Evolutionary conservation across 805 yeast species (phyloP).

Genomic region (Yarrowia divulgata): DNA sequence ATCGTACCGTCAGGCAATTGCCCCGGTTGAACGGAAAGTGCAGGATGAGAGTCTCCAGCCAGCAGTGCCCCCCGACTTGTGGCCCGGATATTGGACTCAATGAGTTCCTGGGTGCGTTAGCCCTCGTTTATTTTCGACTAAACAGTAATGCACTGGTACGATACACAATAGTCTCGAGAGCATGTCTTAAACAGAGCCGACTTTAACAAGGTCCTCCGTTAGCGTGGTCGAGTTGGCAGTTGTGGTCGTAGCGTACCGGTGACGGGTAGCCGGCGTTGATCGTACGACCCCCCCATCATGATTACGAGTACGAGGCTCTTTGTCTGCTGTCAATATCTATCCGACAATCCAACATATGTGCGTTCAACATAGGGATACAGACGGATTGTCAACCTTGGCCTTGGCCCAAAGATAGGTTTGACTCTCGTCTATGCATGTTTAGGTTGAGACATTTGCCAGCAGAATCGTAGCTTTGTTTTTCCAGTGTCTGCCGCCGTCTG

Average conservation of each 20-base stretch:
- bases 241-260: no score
- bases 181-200: conserved; percentile 8
- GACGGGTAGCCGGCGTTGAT: not conserved
- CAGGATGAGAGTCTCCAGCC: not conserved
- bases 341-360: no score
- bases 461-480: not conserved
- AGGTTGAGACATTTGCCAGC: conserved; percentile 28
- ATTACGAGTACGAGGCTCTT: not conserved
- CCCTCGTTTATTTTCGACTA: not conserved
- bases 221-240: not conserved
- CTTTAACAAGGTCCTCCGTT: not conserved
- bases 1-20: not conserved
- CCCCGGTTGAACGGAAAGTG: not conserved
- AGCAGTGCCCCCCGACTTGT: not conserved
- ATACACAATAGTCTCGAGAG: conserved; percentile 9
- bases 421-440: conserved; percentile 20
- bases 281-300: not conserved
- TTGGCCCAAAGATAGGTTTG: conserved; percentile 6
- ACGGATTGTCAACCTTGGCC: not conserved
- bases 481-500: not conserved
- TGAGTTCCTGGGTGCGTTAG: not conserved
- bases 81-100: not conserved
- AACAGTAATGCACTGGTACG: not conserved
- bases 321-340: not conserved
- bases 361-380: no score